Base-by-base conservation (phyloP, 345 rosid species). In the Citrus trifoliata region DNA sequence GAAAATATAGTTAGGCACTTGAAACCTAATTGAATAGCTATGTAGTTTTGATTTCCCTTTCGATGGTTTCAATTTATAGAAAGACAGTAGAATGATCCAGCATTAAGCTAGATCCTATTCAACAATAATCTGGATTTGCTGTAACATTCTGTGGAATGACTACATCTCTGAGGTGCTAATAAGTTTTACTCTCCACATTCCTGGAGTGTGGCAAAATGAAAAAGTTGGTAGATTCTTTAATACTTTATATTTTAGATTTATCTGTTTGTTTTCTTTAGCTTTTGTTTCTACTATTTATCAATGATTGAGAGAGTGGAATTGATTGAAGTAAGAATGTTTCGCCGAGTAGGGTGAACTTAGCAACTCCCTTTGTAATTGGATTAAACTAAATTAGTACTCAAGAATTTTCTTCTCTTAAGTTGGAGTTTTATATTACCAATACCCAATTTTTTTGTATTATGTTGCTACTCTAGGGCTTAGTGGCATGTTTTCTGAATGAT, bases 141-240 rank as follows among this genome's bases (percentile, higher is more conserved):
- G 2, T 37, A 37, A 37, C 8, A 37, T 6, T 37, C 8, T 37
- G 40, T 37, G 8, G 0, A 1, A 37, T 37, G 2, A 37, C 9
- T 7, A 6, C 0, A 7, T 37, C 0, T 1, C 2, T 37, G 0
- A 37, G 40, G 0, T 37, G 40, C 2, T 37, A 37, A 7, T 1
- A 37, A 0, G 9, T 37, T 37, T 37, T 0, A 37, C 40, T 25
- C 12, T 40, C 32, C 25, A 2, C 37, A 35, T 21, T 28, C 21
- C 16, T 64, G 22, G 0, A 28, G 37, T 63, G 32, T 4, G 21
- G 16, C 30, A 18, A 32, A 13, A 63, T 13, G 21, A 7, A 40
- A 13, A 48, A 25, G 7, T 70, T 48, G 1, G 22, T 14, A 7
- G 28, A 6, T 27, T 48, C 21, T 18, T 32, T 19, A 22, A 10